These are phyloP conservation scores for Malus domestica DNA, from an alignment of 306 rosid genomes.

Conservation along the genomic window ASM211411v1 NC_041790.1:14511001-14511500, in stretches of 20 bases:
- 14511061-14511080: neutral
- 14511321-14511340: slow-evolving; percentile 25
- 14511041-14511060: slow-evolving; percentile 6
- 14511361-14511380: slow-evolving; percentile 13
- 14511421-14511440: neutral
- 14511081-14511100: too few species aligned
- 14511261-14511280: neutral
- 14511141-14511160: too few species aligned
- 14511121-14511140: fast-evolving
- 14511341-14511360: slow-evolving; percentile 45
- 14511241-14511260: too few species aligned
- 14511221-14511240: neutral
- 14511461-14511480: slow-evolving; percentile 14
- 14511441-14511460: neutral
- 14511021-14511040: slow-evolving; percentile 16
- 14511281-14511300: slow-evolving; percentile 11
- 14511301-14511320: slow-evolving; percentile 20
- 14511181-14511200: too few species aligned
- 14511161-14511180: too few species aligned
- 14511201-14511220: too few species aligned
- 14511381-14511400: neutral
- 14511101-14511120: too few species aligned
- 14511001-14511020: neutral
- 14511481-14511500: neutral
- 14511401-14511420: slow-evolving; percentile 7